Base-by-base conservation (phyloP, 2,329 filamentous ascomycete genomes). In the Aspergillus tamarii region DNA sequence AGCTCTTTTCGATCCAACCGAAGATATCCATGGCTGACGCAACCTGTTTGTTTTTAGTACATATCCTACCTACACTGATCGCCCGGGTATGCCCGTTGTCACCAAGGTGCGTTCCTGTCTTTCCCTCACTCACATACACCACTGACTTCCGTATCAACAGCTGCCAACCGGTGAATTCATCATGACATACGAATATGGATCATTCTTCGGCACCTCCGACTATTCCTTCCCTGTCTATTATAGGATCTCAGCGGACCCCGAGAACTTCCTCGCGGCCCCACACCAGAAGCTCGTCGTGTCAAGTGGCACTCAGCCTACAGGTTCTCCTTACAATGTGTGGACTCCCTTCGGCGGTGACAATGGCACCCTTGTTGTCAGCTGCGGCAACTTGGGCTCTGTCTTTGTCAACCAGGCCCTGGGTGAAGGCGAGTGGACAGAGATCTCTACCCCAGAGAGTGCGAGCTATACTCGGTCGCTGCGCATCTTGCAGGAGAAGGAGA, bases 41-140 rank as follows among this genome's bases (percentile, higher is more conserved):
- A 3, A 19, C 48, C 16, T 21, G 14, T 46, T 56, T 16, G 26
- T 45, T 46, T 23, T 12, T 11, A 74, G 72, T 12, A 68, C 65
- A 12, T 89, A 89, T 69, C 77, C 82, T n/a, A 82, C 81, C 60
- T 89, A 90, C 75, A 85, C 83, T 2, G 86, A 84, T 64, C 85
- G 89, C 1, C 89, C 89, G 0, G 89, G 89, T 57, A 91, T 91
- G 89, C 85, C 89, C 1, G 86, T 84, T 0, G 81, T 91, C 10
- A 81, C 84, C 21, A 71, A 75, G 66, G 73, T 75, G 57, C 30
- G 39, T 12, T 48, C 26, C 16, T 34, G 21, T 43, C 46, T 23
- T 23, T 11, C 6, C 32, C 4, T 30, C 32, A 26, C 12, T 19
- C 2, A 46, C 36, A 3, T 34, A 26, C 34, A 41, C 39, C 16